Evolutionary conservation across 495 filamentous ascomycete species (phyloP), one percentile per base, ranked within the genome.

Genomic region (Aspergillus funiculosus): DNA sequence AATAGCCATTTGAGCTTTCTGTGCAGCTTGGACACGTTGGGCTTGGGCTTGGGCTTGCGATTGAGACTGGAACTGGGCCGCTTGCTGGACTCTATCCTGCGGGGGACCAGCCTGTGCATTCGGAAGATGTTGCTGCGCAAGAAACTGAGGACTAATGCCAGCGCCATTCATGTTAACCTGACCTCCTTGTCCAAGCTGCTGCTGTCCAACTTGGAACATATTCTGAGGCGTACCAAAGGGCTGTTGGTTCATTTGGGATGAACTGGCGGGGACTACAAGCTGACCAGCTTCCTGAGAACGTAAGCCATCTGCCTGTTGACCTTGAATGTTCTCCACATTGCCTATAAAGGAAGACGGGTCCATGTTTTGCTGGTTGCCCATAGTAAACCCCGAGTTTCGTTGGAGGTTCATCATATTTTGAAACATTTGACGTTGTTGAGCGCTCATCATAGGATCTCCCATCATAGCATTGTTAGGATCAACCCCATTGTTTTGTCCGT

Each of bases 231-330:
- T 57, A 9, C 52, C 53, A 39, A 67, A 68, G 2, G 63, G 57
- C 19, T 54, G 55, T 39, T 69, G 69, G 31, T 71, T 68, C 46
- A 71, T 68, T 39, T 71, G 69, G 18, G 63, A 76, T 60, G 69
- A 68, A 52, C 79, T 85, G 13, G 80, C 81, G 7, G 81, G 81
- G 8, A 85, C 81, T 17, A 85, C 81, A 32, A 78, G 60, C 48
- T 82, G 79, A 18, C 81, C 81, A 36, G 76, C 75, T 60, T 83
- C 77, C 58, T 81, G 77, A n/a, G 72, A 74, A 18, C 78, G 77
- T 39, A 78, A 54, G 10, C 76, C 81, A 52, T 80, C 77, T 20
- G 74, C 76, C 60, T 83, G 81, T 54, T 82, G 79, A 18, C 73
- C 77, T 40, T 78, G 63, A 8, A 83, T 68, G 31, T 76, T 76